A percentile compares a stretch with the other conserved stretches of the same genome.
Conservation (phyloP, 495 filamentous ascomycete genomes). For the Cercophora scortea region DNA sequence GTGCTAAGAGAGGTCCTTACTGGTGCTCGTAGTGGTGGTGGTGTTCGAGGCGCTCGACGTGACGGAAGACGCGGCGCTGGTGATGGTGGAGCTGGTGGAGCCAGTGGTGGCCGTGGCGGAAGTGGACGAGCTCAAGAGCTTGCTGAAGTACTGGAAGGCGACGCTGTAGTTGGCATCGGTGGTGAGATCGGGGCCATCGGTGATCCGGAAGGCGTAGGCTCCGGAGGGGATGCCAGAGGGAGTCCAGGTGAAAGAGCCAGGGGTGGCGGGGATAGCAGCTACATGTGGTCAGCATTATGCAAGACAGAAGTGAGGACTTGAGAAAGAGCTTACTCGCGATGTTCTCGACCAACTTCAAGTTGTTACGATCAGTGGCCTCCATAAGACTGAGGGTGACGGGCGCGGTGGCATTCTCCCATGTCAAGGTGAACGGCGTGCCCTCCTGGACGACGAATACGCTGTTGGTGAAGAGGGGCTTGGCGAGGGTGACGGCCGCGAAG, state of each 20-base stretch:
- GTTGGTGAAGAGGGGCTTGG: conserved; percentile 34
- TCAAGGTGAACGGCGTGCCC: conserved; percentile 34
- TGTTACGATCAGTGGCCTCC: conserved; percentile 16
- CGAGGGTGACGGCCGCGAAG: conserved; percentile 30
- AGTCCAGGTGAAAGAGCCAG: conserved; percentile 27
- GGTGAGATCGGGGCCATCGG: conserved; percentile 16
- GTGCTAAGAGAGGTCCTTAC: too few relatives aligned
- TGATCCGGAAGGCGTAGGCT: conserved; percentile 38
- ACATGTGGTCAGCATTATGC: background rate
- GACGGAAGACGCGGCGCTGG: conserved; percentile 10
- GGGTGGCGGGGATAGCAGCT: conserved; percentile 22
- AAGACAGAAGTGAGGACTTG: background rate
- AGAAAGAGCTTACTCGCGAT: conserved; percentile 20
- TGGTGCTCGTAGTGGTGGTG: conserved; percentile 1
- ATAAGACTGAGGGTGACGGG: conserved; percentile 33
- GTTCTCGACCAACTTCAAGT: conserved; percentile 27
- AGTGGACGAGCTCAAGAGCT: conserved; percentile 12
- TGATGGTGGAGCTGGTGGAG: conserved; percentile 2
- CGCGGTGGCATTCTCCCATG: conserved; percentile 28
- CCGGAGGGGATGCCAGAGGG: conserved; percentile 25
- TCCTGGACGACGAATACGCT: conserved; percentile 26
- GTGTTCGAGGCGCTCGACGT: conserved; percentile 5
- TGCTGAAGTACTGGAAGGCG: conserved; percentile 24
- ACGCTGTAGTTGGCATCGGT: conserved; percentile 30
- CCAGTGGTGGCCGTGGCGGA: conserved; percentile 16